Percentiles rank a stretch among this genome's conserved stretches.
These are phyloP conservation scores for Psilocybe cyanescens DNA, from an alignment of 768 basidiomycete genomes.

Conservation along the genomic window DNA sequence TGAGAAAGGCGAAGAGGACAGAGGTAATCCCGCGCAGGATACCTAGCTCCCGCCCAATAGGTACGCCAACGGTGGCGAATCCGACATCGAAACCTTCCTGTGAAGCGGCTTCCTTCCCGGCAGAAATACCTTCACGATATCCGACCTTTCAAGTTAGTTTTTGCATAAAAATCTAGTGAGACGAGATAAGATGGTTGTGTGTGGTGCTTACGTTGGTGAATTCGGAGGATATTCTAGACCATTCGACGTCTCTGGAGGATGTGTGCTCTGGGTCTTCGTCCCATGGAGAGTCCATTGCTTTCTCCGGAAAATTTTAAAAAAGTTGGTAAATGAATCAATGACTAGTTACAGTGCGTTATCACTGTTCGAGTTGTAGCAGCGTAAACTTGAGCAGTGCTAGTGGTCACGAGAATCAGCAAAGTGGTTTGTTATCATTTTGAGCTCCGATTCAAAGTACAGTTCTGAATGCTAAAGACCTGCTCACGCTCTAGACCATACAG, in stretches of 20 bases:
- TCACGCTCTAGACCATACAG: too few species aligned
- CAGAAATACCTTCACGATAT: conserved; percentile 95
- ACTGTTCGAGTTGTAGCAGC: too few species aligned
- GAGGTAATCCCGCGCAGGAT: conserved; percentile 72
- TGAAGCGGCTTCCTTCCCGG: conserved; percentile 85
- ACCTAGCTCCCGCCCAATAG: conserved; percentile 80
- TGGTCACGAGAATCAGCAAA: too few species aligned
- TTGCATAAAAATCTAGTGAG: not conserved
- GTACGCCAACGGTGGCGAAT: conserved; percentile 72
- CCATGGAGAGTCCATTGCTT: conserved; percentile 62
- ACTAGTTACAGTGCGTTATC: too few species aligned
- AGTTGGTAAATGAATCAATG: too few species aligned
- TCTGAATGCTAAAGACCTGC: too few species aligned
- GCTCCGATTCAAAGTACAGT: too few species aligned
- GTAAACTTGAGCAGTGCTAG: too few species aligned
- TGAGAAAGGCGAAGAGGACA: conserved; percentile 62
- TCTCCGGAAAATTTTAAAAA: too few species aligned
- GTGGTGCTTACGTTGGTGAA: conserved; percentile 67
- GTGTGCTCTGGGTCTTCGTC: conserved; percentile 45
- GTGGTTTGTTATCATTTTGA: too few species aligned
- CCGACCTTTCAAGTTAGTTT: conserved; percentile 61
- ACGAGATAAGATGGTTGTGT: not conserved
- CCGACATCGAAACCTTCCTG: conserved; percentile 92
- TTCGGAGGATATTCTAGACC: conserved; percentile 67
- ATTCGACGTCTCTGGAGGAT: conserved; percentile 54